Conservation (phyloP, 1,284 basidiomycete species). For the Ustilago esculenta region DNA sequence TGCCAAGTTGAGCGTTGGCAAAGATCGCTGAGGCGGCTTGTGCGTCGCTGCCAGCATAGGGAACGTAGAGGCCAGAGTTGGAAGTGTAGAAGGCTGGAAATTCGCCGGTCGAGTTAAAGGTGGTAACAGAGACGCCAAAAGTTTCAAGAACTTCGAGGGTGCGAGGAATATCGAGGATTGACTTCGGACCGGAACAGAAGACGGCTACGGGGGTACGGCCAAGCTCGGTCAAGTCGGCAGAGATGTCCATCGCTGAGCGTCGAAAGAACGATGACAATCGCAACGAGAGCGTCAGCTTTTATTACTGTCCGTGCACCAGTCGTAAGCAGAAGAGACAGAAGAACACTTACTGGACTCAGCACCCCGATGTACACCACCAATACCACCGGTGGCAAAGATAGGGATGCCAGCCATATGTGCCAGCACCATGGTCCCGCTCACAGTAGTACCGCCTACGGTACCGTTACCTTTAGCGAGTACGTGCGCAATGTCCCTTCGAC, state of each 20-base stretch:
- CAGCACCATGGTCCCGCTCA: conserved; percentile 76
- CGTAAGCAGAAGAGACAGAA: no score
- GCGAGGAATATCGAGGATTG: conserved; percentile 88
- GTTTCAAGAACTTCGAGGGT: conserved; percentile 98
- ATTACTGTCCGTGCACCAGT: no score
- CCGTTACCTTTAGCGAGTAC: conserved; percentile 74
- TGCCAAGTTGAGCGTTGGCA: conserved; percentile 75
- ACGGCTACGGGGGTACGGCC: conserved; percentile 70
- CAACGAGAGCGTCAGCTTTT: background rate
- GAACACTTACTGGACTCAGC: conserved; percentile 78
- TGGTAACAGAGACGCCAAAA: conserved; percentile 88
- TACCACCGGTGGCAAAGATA: conserved; percentile 68
- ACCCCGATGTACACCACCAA: conserved; percentile 91
- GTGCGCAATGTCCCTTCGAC: conserved; percentile 84
- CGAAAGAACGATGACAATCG: background rate
- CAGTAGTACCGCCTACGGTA: conserved; percentile 86
- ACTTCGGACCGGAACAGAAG: conserved; percentile 93
- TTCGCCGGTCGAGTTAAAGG: conserved; percentile 75
- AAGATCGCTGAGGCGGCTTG: conserved; percentile 54
- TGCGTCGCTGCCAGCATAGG: conserved; percentile 35
- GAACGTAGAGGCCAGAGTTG: conserved; percentile 81
- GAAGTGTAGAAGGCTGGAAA: conserved; percentile 96
- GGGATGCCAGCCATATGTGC: conserved; percentile 63
- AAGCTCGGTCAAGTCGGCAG: conserved; percentile 63
- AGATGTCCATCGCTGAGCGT: conserved; percentile 82